A percentile compares a stretch with the other conserved stretches of the same genome.
These are phyloP conservation scores for Stephanodiscus minutulus DNA, from an alignment of 108 stramenopile genomes.

Conservation along the genomic window DNA sequence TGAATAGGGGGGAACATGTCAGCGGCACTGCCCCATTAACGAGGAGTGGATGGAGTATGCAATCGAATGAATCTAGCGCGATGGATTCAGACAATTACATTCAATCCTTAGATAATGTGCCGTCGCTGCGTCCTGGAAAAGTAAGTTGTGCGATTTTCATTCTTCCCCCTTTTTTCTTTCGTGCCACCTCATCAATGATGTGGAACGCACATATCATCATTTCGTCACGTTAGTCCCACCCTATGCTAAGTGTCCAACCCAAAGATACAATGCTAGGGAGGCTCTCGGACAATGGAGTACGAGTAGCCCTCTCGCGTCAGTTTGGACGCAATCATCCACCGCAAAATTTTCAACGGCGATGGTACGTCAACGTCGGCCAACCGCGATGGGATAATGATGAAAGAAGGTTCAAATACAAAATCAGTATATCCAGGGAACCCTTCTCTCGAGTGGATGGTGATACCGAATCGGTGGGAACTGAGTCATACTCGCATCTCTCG, in stretches of 20 bases:
- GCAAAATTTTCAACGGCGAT: constrained; percentile 17
- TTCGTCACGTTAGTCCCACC: constrained; percentile 19
- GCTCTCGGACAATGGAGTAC: constrained; percentile 20
- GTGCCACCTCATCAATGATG: background rate
- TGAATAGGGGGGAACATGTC: background rate
- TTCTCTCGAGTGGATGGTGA: background rate
- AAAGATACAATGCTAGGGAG: constrained; percentile 24
- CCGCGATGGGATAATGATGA: constrained; percentile 44
- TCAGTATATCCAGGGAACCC: constrained; percentile 19
- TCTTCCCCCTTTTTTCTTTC: background rate
- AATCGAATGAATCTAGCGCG: constrained; percentile 34
- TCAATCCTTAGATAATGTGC: constrained; percentile 33
- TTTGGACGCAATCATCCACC: constrained; percentile 41
- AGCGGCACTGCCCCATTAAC: constrained; percentile 7
- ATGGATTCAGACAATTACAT: constrained; percentile 44
- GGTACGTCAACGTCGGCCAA: constrained; percentile 23
- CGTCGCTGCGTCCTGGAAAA: constrained; percentile 15
- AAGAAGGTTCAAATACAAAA: constrained; percentile 41
- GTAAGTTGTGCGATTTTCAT: constrained; percentile 6
- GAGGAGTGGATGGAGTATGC: constrained; percentile 37
- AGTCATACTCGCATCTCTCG: constrained; percentile 10
- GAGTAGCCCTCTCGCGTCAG: constrained; percentile 38
- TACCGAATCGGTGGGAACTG: background rate
- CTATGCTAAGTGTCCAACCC: constrained; percentile 38
- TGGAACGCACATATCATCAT: background rate